Evolutionary conservation across 176 grass and related monocot species (phyloP), one percentile per base, ranked within the genome.

Genomic region (Phoenix roebelenii): DNA sequence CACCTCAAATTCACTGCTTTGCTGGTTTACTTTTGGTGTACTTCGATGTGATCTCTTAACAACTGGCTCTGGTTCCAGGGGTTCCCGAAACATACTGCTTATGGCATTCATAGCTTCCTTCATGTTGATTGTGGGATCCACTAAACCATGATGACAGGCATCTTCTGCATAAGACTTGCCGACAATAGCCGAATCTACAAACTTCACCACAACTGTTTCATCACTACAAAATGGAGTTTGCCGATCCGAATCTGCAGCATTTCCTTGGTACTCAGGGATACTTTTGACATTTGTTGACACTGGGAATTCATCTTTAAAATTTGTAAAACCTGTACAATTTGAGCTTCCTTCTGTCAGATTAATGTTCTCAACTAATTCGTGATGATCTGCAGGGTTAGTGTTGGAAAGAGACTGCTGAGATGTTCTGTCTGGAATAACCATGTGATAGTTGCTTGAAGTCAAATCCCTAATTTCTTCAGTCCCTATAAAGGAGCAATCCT

Each of bases 161-260:
- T 85, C 82, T 88, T 97, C 87, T 64, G 87, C 85, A 74, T 87
- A 77, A 57, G 87, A 88, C 76, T 82, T 97, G 24, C 81, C 92
- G 60, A 87, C 78, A 57, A 97, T 69, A 66, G 92, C 87, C 52
- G 86, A 90, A 56, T 77, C 92, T 19, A 97, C 84, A 72, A 97
- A 97, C 51, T 66, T 64, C 61, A 97, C 92, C 69, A 97, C 85
- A 60, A 88, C 76, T 59, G 92, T 90, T 20, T 97, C 88, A 28
- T 97, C 83, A 35, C 80, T 75, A 59, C 79, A 77, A 65, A 29
- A 72, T 7, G 60, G 72, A 49, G 49, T 69, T 66, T 74, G 70
- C 55, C 70, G 81, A n/a, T 64, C 79, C 54, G 3, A 56, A 71
- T 70, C 48, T 15, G 19, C 18, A 55, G 63, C 23, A 61, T 61